A percentile compares a stretch with the other conserved stretches of the same genome.
Conservation (phyloP, 2,329 filamentous ascomycete genomes). For the Penicillium verrucosum region DNA sequence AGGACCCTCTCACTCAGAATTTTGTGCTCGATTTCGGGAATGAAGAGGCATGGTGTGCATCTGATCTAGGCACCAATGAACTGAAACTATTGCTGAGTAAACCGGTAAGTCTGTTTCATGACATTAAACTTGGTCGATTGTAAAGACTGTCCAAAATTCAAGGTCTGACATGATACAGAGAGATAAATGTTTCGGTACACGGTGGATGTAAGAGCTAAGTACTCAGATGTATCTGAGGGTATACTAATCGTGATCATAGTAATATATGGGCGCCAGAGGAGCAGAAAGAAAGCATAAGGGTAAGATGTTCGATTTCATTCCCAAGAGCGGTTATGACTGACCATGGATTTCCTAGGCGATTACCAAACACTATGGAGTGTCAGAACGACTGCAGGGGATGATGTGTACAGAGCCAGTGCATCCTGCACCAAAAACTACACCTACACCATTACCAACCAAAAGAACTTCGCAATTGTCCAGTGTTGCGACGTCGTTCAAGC, state of each 20-base stretch:
- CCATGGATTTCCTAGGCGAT: constrained; percentile 39
- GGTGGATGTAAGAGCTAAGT: constrained; percentile 63
- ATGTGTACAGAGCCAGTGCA: constrained; percentile 57
- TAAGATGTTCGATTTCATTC: constrained; percentile 12
- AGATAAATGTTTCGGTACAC: constrained; percentile 52
- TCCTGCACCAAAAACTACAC: constrained; percentile 19
- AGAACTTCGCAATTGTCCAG: constrained; percentile 7
- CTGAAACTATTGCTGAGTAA: constrained; percentile 33
- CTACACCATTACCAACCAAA: constrained; percentile 13
- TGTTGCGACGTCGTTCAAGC: constrained; percentile 8
- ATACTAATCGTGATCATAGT: constrained; percentile 35
- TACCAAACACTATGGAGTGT: constrained; percentile 64
- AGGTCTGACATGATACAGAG: constrained; percentile 31
- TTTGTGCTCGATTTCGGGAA: constrained; percentile 46
- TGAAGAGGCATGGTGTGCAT: constrained; percentile 41
- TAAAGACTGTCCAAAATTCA: neutral
- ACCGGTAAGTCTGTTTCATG: constrained; percentile 25
- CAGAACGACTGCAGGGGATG: constrained; percentile 61
- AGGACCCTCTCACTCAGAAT: constrained; percentile 34
- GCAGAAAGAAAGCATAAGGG: constrained; percentile 56
- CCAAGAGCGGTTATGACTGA: constrained; percentile 4
- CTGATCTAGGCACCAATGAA: constrained; percentile 37
- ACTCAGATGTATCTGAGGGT: neutral
- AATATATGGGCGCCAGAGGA: constrained; percentile 68
- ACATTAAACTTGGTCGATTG: too few species aligned